Percentiles rank a stretch among this genome's conserved stretches.
Conservation (phyloP, 2,329 filamentous ascomycete species). For the Beauveria sp. region DNA sequence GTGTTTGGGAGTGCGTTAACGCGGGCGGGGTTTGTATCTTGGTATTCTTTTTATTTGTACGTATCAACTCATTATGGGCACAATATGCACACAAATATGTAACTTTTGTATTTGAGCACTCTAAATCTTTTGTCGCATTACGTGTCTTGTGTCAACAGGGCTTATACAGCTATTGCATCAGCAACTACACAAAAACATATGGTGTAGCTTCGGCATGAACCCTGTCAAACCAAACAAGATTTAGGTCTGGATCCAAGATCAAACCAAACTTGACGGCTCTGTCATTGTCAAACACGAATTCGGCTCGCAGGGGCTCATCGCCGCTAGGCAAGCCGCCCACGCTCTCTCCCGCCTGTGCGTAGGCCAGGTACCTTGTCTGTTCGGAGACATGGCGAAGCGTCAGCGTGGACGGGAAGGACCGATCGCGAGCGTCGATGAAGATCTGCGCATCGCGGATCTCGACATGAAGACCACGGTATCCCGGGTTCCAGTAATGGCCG, state of each 20-base stretch:
- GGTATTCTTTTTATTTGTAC: neutral
- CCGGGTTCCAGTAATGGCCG: constrained; percentile 6
- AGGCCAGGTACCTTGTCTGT: constrained; percentile 4
- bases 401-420: neutral
- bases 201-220: neutral
- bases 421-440: constrained; percentile 6
- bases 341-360: neutral
- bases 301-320: neutral
- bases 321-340: neutral
- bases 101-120: neutral
- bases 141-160: neutral
- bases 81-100: neutral
- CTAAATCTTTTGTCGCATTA: neutral
- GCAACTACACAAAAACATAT: neutral
- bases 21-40: neutral
- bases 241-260: neutral
- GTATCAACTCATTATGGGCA: neutral
- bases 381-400: neutral
- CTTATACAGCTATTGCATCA: neutral
- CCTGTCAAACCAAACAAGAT: constrained; percentile 3
- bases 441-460: constrained; percentile 2
- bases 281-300: constrained; percentile 3
- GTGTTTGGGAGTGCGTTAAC: constrained; percentile 6
- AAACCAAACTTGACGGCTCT: neutral
- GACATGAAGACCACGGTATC: neutral